These are phyloP conservation scores for Mycotypha africana DNA, from an alignment of 371 early-diverging fungal species.

Conservation along the genomic window DNA sequence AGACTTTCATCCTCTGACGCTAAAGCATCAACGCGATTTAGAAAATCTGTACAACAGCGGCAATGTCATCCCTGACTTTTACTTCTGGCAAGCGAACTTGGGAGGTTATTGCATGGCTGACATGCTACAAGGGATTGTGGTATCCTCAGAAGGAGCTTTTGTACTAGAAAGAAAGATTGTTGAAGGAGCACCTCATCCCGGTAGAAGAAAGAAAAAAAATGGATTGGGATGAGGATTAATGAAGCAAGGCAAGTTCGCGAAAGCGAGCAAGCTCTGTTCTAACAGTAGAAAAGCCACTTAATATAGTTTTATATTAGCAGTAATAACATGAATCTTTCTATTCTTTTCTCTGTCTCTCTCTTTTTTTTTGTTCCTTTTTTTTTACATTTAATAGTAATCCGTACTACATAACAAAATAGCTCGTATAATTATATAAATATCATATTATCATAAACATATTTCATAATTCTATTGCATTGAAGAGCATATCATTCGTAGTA, in stretches of 20 bases:
- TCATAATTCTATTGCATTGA: too few relatives aligned
- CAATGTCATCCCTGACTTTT: conserved; percentile 30
- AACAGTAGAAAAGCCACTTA: too few relatives aligned
- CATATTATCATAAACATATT: too few relatives aligned
- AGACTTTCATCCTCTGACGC: conserved; percentile 37
- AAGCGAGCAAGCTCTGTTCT: too few relatives aligned
- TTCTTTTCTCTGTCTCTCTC: not conserved
- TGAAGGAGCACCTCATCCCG: conserved; percentile 43
- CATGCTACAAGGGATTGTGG: conserved; percentile 38
- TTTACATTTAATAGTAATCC: too few relatives aligned
- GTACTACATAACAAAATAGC: too few relatives aligned
- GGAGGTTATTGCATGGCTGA: conserved; percentile 50
- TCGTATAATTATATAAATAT: too few relatives aligned
- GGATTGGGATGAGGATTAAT: conserved; percentile 5
- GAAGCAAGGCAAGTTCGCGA: not conserved
- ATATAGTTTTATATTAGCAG: too few relatives aligned
- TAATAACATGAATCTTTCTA: too few relatives aligned
- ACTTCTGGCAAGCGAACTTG: conserved; percentile 47
- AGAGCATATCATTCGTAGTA: too few relatives aligned
- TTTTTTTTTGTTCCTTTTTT: not conserved
- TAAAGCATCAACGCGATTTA: conserved; percentile 41
- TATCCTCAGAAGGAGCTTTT: conserved; percentile 36
- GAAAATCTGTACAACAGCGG: conserved; percentile 29
- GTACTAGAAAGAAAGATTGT: conserved; percentile 35
- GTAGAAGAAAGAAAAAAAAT: conserved; percentile 34